Conservation (phyloP, 1,139 yeast genomes). For the Saccharomycopsis hybrid region DNA sequence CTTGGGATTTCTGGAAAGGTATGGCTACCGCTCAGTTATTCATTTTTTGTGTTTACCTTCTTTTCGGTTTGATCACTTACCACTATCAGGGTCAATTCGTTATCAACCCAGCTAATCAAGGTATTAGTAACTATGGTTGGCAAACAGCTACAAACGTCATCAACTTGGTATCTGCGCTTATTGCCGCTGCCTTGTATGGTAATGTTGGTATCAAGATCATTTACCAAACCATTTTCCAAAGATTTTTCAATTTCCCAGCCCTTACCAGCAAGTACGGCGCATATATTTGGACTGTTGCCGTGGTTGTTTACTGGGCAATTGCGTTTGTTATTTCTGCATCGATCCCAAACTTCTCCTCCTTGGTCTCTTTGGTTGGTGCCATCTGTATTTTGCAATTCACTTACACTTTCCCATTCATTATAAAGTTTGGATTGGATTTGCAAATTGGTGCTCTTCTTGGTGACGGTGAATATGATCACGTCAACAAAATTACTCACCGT, state of each 20-base stretch:
- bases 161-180: conserved; percentile 33
- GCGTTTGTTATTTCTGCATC: conserved; percentile 45
- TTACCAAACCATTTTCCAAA: conserved; percentile 33
- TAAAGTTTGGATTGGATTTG: conserved; percentile 32
- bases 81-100: conserved; percentile 38
- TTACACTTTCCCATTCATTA: conserved; percentile 39
- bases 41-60: conserved; percentile 34
- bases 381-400: conserved; percentile 41
- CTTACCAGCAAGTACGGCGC: conserved; percentile 31
- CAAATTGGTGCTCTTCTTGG: conserved; percentile 32
- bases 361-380: conserved; percentile 46
- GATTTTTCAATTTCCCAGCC: conserved; percentile 32
- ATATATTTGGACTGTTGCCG: conserved; percentile 32
- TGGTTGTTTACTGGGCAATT: conserved; percentile 37
- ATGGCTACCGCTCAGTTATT: conserved; percentile 38
- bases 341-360: conserved; percentile 44
- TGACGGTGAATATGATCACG: conserved; percentile 30
- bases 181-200: conserved; percentile 41
- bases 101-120: conserved; percentile 39
- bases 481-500: conserved; percentile 28
- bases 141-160: conserved; percentile 39
- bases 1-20: conserved; percentile 42
- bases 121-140: conserved; percentile 32
- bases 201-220: conserved; percentile 39
- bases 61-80: conserved; percentile 38